Conservation (phyloP, 768 basidiomycete species). For the Tulasnella sp. region DNA sequence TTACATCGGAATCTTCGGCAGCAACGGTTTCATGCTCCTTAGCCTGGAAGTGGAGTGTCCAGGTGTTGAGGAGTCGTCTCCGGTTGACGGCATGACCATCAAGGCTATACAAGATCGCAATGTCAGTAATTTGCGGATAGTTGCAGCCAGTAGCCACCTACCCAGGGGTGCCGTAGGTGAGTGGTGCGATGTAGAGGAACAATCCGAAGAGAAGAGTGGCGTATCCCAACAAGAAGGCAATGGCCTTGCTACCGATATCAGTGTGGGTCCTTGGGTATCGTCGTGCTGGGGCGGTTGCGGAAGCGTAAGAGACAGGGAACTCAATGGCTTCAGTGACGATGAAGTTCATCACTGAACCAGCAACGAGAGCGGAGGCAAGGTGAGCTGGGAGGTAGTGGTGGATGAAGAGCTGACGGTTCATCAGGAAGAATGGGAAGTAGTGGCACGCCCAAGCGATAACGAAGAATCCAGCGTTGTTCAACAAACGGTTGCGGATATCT, state of each 20-base stretch:
- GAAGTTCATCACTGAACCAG: slow-evolving; percentile 88
- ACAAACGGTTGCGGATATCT: slow-evolving; percentile 91
- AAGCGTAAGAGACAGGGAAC: slow-evolving; percentile 69
- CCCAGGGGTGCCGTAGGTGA: slow-evolving; percentile 98
- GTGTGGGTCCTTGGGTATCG: slow-evolving; percentile 44
- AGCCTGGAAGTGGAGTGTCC: slow-evolving; percentile 79
- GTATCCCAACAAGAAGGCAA: slow-evolving; percentile 51
- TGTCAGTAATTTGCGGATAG: background rate
- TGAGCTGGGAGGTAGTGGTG: slow-evolving; percentile 99
- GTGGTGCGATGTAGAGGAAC: slow-evolving; percentile 74
- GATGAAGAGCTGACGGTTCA: slow-evolving; percentile 94
- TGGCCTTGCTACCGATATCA: slow-evolving; percentile 75
- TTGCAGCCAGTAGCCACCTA: slow-evolving; percentile 44
- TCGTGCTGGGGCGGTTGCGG: slow-evolving; percentile 1
- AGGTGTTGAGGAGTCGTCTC: slow-evolving; percentile 76
- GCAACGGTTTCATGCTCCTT: slow-evolving; percentile 13
- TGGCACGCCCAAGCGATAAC: slow-evolving; percentile 90
- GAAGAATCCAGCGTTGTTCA: slow-evolving; percentile 97
- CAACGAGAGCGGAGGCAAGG: slow-evolving; percentile 84
- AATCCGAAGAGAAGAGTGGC: slow-evolving; percentile 57
- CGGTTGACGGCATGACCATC: slow-evolving; percentile 81
- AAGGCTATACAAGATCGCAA: slow-evolving; percentile 50
- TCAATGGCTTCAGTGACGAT: slow-evolving; percentile 86
- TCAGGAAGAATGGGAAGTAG: slow-evolving; percentile 96
- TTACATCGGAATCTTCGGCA: background rate